Percentiles rank a stretch among this genome's conserved stretches.
phyloP scores from a whole-genome alignment of 2,329 filamentous ascomycete species.

The Arthrobotrys iridis region DNA sequence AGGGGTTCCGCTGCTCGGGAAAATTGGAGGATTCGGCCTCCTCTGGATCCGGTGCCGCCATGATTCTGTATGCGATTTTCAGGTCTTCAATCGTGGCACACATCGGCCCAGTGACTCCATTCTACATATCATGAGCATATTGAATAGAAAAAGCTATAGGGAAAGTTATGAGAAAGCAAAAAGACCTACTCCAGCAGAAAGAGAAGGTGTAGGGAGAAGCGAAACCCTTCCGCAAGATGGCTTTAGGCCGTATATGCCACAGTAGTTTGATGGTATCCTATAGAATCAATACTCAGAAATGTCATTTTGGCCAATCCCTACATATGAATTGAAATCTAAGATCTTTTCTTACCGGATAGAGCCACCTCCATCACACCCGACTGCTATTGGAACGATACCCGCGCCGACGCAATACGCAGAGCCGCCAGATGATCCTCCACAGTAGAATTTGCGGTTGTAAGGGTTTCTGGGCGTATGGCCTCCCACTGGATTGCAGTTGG shows the following conservation, averaged over 20 bases:
- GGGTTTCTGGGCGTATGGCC: slow-evolving; percentile 78
- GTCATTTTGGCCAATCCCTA: too few relatives aligned
- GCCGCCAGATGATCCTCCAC: slow-evolving; percentile 79
- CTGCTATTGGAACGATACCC: slow-evolving; percentile 75
- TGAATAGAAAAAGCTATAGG: neutral
- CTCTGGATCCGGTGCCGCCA: slow-evolving; percentile 76
- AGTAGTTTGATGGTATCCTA: slow-evolving; percentile 74
- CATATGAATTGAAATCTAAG: neutral
- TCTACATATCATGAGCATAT: slow-evolving; percentile 18
- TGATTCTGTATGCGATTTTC: slow-evolving; percentile 81
- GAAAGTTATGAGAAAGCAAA: neutral
- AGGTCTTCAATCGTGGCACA: slow-evolving; percentile 80
- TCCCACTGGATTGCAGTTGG: slow-evolving; percentile 76
- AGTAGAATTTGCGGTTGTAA: slow-evolving; percentile 77
- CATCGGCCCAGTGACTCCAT: slow-evolving; percentile 76
- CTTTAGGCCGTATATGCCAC: slow-evolving; percentile 79
- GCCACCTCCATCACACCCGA: slow-evolving; percentile 78
- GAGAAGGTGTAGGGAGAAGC: slow-evolving; percentile 64
- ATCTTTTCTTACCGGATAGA: slow-evolving; percentile 68
- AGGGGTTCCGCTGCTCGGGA: slow-evolving; percentile 66
- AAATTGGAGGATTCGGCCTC: slow-evolving; percentile 72
- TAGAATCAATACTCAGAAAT: neutral
- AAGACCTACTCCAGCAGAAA: slow-evolving; percentile 64
- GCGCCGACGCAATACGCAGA: slow-evolving; percentile 75
- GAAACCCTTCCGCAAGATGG: slow-evolving; percentile 75